Evolutionary conservation across 2,329 filamentous ascomycete genomes (phyloP).

Genomic region (Simplicillium sp.): DNA sequence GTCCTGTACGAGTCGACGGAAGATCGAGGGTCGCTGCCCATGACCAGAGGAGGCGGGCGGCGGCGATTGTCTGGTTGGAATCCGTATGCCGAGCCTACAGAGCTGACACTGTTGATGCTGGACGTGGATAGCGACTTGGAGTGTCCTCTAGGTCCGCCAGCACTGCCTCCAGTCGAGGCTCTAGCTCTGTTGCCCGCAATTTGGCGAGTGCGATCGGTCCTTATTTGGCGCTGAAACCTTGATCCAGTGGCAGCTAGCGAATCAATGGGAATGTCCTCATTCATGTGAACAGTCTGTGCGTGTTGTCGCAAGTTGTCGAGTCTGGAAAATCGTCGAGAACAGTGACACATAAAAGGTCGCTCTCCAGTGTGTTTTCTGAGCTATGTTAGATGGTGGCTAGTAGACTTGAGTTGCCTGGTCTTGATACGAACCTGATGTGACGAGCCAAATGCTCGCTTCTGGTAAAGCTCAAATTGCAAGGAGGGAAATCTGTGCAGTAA

Average conservation of each 20-base stretch:
- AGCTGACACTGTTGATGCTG: constrained; percentile 69
- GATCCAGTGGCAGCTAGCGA: constrained; percentile 89
- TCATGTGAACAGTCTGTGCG: constrained; percentile 94
- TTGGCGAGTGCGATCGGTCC: constrained; percentile 74
- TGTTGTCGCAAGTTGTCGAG: constrained; percentile 94
- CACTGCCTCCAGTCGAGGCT: constrained; percentile 67
- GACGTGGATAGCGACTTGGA: constrained; percentile 80
- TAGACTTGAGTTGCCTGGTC: not conserved
- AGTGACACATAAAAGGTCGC: constrained; percentile 93
- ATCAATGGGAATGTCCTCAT: constrained; percentile 91
- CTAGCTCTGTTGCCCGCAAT: constrained; percentile 58
- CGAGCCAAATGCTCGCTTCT: constrained; percentile 90
- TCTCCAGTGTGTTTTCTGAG: constrained; percentile 91
- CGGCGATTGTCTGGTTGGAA: constrained; percentile 58
- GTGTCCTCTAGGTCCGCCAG: constrained; percentile 67
- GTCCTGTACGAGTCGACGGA: constrained; percentile 61
- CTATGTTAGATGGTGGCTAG: not conserved
- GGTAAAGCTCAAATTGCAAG: constrained; percentile 90
- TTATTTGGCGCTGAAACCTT: constrained; percentile 82
- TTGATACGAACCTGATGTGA: constrained; percentile 65
- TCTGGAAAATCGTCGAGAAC: constrained; percentile 82
- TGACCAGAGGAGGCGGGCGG: constrained; percentile 72
- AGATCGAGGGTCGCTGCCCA: constrained; percentile 63
- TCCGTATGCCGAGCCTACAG: constrained; percentile 55
- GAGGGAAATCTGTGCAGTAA: constrained; percentile 91